These are phyloP conservation scores for Heimioporus sp. DNA, from an alignment of 768 basidiomycete genomes.

Conservation along the genomic window DNA sequence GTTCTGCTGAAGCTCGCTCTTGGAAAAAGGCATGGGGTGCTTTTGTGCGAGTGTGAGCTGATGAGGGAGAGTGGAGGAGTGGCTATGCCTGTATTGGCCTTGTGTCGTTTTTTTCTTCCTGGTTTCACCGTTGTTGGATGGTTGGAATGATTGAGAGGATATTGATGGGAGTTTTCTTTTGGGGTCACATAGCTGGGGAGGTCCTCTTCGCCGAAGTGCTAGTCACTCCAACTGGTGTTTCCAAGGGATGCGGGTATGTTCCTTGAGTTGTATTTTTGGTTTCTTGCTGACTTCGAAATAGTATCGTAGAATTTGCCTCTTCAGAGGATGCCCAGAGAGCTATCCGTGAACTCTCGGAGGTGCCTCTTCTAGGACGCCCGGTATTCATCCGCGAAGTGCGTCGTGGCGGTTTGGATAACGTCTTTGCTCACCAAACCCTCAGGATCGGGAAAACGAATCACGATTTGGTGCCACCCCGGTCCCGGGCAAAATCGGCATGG, in stretches of 20 bases:
- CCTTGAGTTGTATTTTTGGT: background rate
- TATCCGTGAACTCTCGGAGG: constrained; percentile 88
- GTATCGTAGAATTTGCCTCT: constrained; percentile 94
- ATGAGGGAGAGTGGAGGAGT: constrained; percentile 34
- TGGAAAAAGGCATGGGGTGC: constrained; percentile 31
- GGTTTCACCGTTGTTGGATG: constrained; percentile 46
- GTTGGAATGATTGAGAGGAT: constrained; percentile 69
- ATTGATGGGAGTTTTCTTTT: constrained; percentile 93
- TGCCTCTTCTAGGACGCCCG: constrained; percentile 85
- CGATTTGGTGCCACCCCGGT: constrained; percentile 95
- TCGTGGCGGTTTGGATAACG: background rate
- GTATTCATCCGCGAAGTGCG: constrained; percentile 94
- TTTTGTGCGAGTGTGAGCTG: constrained; percentile 34
- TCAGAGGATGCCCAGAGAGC: constrained; percentile 87
- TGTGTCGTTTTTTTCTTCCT: constrained; percentile 39
- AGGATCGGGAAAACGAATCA: constrained; percentile 97
- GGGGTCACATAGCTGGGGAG: constrained; percentile 95
- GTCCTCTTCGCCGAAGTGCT: constrained; percentile 99
- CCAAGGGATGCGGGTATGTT: constrained; percentile 98
- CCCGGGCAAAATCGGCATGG: constrained; percentile 94
- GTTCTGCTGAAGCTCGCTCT: constrained; percentile 37
- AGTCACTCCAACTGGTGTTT: constrained; percentile 92
- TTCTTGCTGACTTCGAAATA: constrained; percentile 32
- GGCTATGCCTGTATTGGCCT: constrained; percentile 35
- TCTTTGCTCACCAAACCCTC: background rate